These are phyloP conservation scores for Fusarium chlamydosporum DNA, from an alignment of 2,329 filamentous ascomycete species.

Conservation along the genomic window DNA sequence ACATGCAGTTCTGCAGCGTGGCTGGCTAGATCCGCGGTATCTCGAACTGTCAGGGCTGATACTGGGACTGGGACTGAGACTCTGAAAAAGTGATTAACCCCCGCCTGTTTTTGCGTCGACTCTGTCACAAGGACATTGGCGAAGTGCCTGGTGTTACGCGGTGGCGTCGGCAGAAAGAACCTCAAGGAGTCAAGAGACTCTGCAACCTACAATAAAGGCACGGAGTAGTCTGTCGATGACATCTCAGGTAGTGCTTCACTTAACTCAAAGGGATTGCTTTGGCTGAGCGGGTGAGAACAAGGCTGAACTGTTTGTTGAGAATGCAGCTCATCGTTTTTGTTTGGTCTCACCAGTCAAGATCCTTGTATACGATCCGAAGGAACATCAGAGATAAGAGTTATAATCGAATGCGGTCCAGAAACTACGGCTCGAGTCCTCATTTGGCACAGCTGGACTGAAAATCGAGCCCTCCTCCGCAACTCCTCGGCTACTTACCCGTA, in stretches of 20 bases:
- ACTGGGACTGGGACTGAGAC: background rate
- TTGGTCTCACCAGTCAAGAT: background rate
- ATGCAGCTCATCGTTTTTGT: background rate
- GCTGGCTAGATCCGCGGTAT: constrained; percentile 37
- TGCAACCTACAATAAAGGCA: background rate
- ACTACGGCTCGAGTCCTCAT: constrained; percentile 1
- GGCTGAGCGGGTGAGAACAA: background rate
- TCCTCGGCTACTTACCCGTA: background rate
- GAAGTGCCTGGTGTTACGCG: constrained; percentile 16
- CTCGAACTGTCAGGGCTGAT: constrained; percentile 17
- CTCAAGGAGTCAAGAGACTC: background rate
- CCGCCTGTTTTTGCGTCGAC: constrained; percentile 31
- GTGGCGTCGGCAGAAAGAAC: constrained; percentile 11
- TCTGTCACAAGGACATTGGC: constrained; percentile 15
- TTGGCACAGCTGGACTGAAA: constrained; percentile 13
- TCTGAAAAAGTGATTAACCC: constrained; percentile 4
- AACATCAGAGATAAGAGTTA: background rate
- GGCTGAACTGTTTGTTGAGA: background rate
- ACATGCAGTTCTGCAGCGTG: constrained; percentile 35
- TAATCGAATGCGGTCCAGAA: too few species aligned
- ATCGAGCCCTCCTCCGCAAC: constrained; percentile 12
- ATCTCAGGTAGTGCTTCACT: background rate
- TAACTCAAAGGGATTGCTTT: background rate
- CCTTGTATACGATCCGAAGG: background rate
- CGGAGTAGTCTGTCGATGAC: background rate